These are phyloP conservation scores for Climacium dendroides DNA, from an alignment of 225 moss, liverwort and hornwort species.

Conservation along the genomic window DNA sequence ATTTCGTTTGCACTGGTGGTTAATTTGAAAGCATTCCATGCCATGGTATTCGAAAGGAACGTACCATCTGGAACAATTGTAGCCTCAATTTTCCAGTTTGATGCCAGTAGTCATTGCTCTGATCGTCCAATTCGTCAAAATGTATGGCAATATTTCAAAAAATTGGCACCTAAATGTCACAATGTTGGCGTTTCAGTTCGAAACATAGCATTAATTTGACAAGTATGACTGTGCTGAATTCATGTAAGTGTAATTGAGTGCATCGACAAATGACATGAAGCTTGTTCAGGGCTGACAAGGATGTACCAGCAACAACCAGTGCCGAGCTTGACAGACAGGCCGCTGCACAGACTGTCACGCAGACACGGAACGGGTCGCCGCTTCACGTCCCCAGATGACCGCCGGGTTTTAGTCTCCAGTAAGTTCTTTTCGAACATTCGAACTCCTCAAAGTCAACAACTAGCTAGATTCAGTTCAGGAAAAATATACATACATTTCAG, in stretches of 20 bases:
- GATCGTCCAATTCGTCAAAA: no score
- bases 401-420: slow-evolving; percentile 8
- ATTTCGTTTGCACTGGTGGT: not conserved
- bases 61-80: not conserved
- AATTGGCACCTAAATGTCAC: not conserved
- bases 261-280: not conserved
- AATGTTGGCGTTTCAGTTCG: not conserved
- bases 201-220: not conserved
- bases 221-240: not conserved
- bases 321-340: not conserved
- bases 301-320: not conserved
- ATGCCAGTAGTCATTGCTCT: not conserved
- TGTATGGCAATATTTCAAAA: not conserved
- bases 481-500: not conserved
- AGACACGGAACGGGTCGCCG: not conserved
- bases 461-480: not conserved
- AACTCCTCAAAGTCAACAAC: not conserved
- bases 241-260: not conserved
- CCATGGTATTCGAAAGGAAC: not conserved
- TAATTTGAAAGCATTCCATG: not conserved
- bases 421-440: not conserved
- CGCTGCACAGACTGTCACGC: not conserved
- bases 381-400: not conserved
- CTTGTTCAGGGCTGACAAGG: not conserved
- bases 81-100: not conserved